Base-by-base conservation (phyloP, 305 asterid genomes). In the Fraxinus latifolia region DNA sequence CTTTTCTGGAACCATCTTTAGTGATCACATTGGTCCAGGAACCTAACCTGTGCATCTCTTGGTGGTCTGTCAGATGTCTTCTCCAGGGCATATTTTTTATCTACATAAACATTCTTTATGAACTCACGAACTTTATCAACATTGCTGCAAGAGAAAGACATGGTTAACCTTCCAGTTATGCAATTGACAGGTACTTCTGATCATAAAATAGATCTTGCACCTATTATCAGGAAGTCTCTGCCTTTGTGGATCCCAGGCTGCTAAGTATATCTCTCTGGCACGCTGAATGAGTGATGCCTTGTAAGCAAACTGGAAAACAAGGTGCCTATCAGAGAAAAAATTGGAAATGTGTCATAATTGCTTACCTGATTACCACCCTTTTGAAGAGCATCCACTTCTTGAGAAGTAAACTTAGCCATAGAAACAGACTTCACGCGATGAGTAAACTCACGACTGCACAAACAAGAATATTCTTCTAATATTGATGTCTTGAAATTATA, bases 401-500 rank as follows among this genome's bases (percentile, higher is more conserved):
- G 97, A 72, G 92, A 89, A 80, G 95, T 91, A 84, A 95, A 95
- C 87, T 91, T 95, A 77, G 99, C 91, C 99, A 95, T 95, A 73
- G 99, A 95, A 53, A 95, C 98, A 29, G 99, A 95, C 88, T 95
- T 95, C 62, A 95, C 99, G 67, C 99, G 97, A 86, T 95, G 99
- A 80, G 99, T 95, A 85, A 95, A 95, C 87, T 95, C 99, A 62
- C 99, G 99, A 79, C 99, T 93, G 94, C 87, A 82, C 15, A 85
- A 77, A 83, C 33, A 82, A 29, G 67, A 79, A 62, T 21, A 79
- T 15, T 25, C 33, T 78, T 86, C 77, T 76, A 39, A 31, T 31
- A 62, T 32, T 44, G 21, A 76, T 77, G 50, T 81, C 58, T 65
- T 3, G 74, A 37, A 81, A 62, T 44, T 17, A 42, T 34, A 5